Evolutionary conservation across 2,329 filamentous ascomycete genomes (phyloP), one percentile per base, ranked within the genome.

Genomic region (Phialophora chinensis): DNA sequence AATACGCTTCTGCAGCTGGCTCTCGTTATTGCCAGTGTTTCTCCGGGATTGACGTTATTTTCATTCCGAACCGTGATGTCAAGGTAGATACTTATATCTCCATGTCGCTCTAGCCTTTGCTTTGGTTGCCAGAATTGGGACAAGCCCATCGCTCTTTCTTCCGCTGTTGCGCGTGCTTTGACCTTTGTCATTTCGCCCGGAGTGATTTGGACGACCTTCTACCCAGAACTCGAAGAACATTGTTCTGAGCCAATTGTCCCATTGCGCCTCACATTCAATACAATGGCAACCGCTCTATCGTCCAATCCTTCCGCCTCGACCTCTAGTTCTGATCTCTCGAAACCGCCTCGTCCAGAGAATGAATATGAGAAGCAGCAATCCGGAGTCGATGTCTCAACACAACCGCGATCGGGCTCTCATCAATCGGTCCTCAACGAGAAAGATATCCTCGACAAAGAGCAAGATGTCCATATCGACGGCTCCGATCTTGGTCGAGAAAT

Each of bases 311-410:
- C 70, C 8, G 57, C 66, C 17, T 50, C 70, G 3, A 65, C 67
- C 7, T 72, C 70, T 7, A 25, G 63, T 25, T 69, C 69, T n/a
- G 67, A 71, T 57, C 62, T 70, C 38, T 65, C 58, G 47, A 73
- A 72, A 50, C 62, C 69, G 5, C 63, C 65, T 25, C 58, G 60
- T 42, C 65, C 65, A 33, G 20, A 52, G 11, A 35, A 29, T 27
- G 62, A 66, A 25, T 12, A 65, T 57, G 62, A 66, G 52, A 66
- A 64, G 49, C 47, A 61, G 61, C 23, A 58, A 23, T 23, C 56
- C 44, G 60, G 63, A 27, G 50, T 62, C 8, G 49, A 47, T 20
- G 33, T 50, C 7, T 10, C 25, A 33, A 14, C 29, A 25, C 65
- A 53, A 44, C 49, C 65, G 29, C 33, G 20, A 31, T 55, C 61